Evolutionary conservation across 495 filamentous ascomycete genomes (phyloP).

Genomic region (Aspergillus incahuasiensis): DNA sequence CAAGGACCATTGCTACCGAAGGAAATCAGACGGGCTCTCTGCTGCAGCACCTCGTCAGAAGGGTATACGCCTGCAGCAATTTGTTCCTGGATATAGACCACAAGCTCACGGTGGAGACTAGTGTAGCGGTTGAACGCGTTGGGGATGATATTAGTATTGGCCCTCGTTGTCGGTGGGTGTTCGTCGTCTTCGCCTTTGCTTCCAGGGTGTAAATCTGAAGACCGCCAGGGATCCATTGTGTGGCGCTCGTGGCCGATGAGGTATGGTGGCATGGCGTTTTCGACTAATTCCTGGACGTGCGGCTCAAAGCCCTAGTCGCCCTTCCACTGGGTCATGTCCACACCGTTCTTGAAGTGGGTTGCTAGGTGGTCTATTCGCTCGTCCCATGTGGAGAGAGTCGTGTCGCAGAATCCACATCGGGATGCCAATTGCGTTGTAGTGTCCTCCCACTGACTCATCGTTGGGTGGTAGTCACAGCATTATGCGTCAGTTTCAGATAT

Average conservation of each 20-base stretch:
- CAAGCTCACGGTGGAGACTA: too few species aligned
- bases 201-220: too few species aligned
- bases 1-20: slow-evolving; percentile 58
- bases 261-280: slow-evolving; percentile 58
- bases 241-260: slow-evolving; percentile 23
- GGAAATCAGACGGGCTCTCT: slow-evolving; percentile 51
- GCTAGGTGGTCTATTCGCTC: slow-evolving; percentile 58
- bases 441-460: slow-evolving; percentile 65
- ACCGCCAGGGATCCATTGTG: neutral
- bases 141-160: too few species aligned
- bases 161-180: too few species aligned
- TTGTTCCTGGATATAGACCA: slow-evolving; percentile 2
- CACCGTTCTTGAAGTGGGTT: slow-evolving; percentile 59
- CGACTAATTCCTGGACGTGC: slow-evolving; percentile 48
- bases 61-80: slow-evolving; percentile 19
- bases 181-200: too few species aligned
- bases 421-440: slow-evolving; percentile 54
- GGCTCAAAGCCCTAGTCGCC: slow-evolving; percentile 61
- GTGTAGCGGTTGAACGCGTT: too few species aligned
- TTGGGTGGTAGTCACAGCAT: slow-evolving; percentile 14
- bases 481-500: too few species aligned
- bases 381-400: slow-evolving; percentile 55
- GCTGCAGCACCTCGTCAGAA: slow-evolving; percentile 28
- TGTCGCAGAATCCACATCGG: slow-evolving; percentile 63
- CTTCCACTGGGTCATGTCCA: slow-evolving; percentile 63